Base-by-base conservation (phyloP, 2,329 filamentous ascomycete genomes). In the Tolypocladium ovalisporum region DNA sequence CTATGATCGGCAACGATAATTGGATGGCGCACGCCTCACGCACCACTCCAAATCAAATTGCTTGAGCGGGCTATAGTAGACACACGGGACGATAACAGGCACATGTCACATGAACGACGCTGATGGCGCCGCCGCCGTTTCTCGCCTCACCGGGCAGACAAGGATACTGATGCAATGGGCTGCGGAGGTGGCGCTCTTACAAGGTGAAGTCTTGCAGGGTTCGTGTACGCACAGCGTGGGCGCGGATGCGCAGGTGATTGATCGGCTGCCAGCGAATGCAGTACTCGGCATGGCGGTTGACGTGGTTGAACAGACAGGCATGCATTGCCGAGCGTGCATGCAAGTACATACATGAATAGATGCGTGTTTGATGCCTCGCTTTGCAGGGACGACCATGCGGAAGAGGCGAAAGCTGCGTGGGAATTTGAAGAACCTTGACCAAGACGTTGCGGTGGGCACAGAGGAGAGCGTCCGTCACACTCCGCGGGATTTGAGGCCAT, bases 221-320 rank as follows among this genome's bases (percentile, higher is more conserved):
- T 54, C 35, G 36, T 40, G 1, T 37, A 44, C 36, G 36, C 56
- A 54, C 52, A 22, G 40, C 56, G 55, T 29, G 27, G 56, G 42
- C 56, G 40, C 51, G 22, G 39, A 55, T 57, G 56, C 44, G 53
- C 56, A 57, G 56, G 35, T 55, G 56, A 57, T 55, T 55, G 56
- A 57, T 55, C 36, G 53, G 56, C 35, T 42, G 52, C 44, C 56
- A 57, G 53, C 44, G 42, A 57, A 57, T 54, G 56, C 56, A 57
- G 51, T 34, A 49, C 35, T 40, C 37, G 37, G 55, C 37, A 47
- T 27, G 55, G 47, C 8, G 29, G 29, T 51, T 47, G 49, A 37
- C 55, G 37, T 35, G 40, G 49, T 54, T 36, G n/a, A 35, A 56
- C 54, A 22, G 54, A 47, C 54, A 44, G 32, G 40, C 42, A 54